These are phyloP conservation scores for Ampelomyces quisqualis DNA, from an alignment of 2,329 filamentous ascomycete genomes.

Conservation along the genomic window DNA sequence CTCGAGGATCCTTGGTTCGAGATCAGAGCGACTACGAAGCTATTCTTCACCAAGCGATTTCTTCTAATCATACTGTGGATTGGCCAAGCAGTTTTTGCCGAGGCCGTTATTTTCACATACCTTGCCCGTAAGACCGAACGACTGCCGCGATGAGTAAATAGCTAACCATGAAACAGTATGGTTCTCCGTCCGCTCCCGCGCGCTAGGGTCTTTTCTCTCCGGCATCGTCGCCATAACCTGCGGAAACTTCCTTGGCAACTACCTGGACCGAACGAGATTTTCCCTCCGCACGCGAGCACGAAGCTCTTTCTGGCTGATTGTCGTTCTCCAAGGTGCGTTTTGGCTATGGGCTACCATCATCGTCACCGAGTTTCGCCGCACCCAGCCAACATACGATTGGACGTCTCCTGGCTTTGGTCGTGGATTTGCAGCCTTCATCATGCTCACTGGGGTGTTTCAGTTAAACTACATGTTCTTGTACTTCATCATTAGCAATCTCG, in stretches of 20 bases:
- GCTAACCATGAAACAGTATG: constrained; percentile 50
- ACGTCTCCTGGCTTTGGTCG: constrained; percentile 61
- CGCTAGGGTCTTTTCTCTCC: constrained; percentile 69
- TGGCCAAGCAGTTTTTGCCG: constrained; percentile 68
- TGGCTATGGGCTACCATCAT: constrained; percentile 72
- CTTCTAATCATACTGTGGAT: constrained; percentile 67
- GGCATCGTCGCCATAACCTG: constrained; percentile 65
- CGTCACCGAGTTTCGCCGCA: constrained; percentile 60
- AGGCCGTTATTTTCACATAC: constrained; percentile 73
- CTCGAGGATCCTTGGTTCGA: constrained; percentile 59
- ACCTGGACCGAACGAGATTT: constrained; percentile 60
- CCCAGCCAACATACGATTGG: constrained; percentile 67
- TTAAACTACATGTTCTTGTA: constrained; percentile 75
- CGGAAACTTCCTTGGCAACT: constrained; percentile 67
- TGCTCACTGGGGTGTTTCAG: constrained; percentile 68
- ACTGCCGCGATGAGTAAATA: neutral
- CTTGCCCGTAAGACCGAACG: constrained; percentile 45
- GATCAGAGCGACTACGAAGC: constrained; percentile 58
- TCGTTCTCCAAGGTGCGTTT: constrained; percentile 64
- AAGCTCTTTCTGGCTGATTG: constrained; percentile 56
- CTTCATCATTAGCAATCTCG: constrained; percentile 68
- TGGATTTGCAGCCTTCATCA: constrained; percentile 66
- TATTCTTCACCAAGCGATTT: constrained; percentile 63
- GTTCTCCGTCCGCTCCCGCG: constrained; percentile 69
- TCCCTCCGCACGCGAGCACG: constrained; percentile 58